These are phyloP conservation scores for Aspergillus sp. DNA, from an alignment of 2,329 filamentous ascomycete genomes.

Conservation along the genomic window DNA sequence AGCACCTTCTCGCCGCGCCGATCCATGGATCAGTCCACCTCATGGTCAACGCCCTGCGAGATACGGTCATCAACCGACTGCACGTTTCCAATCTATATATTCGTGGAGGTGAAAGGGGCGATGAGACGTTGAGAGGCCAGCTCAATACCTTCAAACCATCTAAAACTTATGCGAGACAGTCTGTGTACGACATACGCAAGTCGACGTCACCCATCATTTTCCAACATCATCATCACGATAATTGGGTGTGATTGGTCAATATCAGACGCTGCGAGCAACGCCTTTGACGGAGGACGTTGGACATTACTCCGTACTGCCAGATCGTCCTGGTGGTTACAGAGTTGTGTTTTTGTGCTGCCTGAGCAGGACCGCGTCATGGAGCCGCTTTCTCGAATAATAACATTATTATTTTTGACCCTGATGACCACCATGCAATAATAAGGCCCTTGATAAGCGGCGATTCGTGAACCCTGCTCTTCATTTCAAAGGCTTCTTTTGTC, in stretches of 20 bases:
- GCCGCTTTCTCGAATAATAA: too few relatives aligned
- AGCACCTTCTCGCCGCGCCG: not conserved
- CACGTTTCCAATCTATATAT: not conserved
- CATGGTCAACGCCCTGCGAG: not conserved
- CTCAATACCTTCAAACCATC: not conserved
- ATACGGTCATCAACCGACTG: not conserved
- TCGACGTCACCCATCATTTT: not conserved
- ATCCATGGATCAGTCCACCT: slow-evolving; percentile 5
- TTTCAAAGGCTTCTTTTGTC: not conserved
- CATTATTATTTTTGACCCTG: not conserved
- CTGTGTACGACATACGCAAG: not conserved
- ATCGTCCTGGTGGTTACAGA: too few relatives aligned
- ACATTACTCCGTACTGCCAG: too few relatives aligned
- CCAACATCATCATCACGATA: not conserved
- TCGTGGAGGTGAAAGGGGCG: not conserved
- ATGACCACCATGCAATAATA: not conserved
- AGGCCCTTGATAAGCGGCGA: not conserved
- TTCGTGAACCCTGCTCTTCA: not conserved
- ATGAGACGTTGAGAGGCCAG: not conserved
- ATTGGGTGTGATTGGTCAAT: not conserved
- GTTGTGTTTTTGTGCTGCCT: not conserved
- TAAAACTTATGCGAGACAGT: not conserved
- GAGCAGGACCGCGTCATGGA: not conserved
- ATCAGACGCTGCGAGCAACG: not conserved
- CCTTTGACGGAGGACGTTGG: not conserved